Percentiles rank a stretch among this genome's conserved stretches.
Evolutionary conservation across 306 rosid species (phyloP).

Genomic region (Alnus rubra): DNA sequence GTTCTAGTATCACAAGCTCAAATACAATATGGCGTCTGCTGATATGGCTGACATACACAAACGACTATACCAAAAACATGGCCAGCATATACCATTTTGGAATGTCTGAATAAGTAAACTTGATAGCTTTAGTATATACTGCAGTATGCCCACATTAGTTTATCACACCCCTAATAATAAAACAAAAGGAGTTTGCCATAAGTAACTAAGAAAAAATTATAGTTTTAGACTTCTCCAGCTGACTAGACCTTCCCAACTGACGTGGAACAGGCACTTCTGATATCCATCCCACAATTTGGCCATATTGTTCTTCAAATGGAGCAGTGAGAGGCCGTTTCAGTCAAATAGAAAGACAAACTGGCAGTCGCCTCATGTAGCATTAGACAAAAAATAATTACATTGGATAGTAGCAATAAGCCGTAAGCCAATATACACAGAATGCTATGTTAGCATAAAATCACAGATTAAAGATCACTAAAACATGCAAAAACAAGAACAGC

Average conservation of each 20-base stretch:
- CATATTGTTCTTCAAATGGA: constrained; percentile 19
- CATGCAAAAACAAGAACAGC: too few relatives aligned
- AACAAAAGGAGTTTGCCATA: too few relatives aligned
- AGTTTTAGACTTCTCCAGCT: background rate
- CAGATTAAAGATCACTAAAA: background rate
- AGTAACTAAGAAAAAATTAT: background rate
- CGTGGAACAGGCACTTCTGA: constrained; percentile 55
- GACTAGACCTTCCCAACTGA: constrained; percentile 42
- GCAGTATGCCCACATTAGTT: background rate
- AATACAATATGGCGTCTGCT: background rate
- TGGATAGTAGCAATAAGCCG: background rate
- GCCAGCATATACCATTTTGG: background rate
- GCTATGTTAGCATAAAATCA: background rate
- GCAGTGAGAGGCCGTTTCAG: background rate
- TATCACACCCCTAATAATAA: background rate
- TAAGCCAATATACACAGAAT: background rate
- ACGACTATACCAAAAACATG: background rate
- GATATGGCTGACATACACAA: background rate
- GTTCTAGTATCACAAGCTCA: background rate
- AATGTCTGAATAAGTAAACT: background rate
- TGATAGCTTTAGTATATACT: background rate
- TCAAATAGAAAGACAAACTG: constrained; percentile 1
- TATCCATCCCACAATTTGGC: constrained; percentile 15
- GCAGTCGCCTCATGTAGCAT: background rate
- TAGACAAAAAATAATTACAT: constrained; percentile 4